Conservation (phyloP, 2,329 filamentous ascomycete genomes). For the Elsinoe fawcettii region DNA sequence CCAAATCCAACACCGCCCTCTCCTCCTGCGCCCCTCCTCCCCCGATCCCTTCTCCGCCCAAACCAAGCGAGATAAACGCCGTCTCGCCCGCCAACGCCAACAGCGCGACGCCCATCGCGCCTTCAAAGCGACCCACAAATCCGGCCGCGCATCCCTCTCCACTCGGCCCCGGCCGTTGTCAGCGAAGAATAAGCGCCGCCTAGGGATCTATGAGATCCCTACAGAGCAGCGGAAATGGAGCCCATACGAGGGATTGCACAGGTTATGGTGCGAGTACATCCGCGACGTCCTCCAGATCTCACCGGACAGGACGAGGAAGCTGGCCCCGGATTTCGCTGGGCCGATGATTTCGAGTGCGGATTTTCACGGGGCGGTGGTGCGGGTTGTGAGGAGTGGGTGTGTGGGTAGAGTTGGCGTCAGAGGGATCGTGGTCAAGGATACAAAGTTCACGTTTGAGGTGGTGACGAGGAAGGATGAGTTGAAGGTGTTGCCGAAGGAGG, state of each 20-base stretch:
- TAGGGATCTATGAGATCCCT: constrained; percentile 68
- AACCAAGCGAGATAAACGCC: constrained; percentile 46
- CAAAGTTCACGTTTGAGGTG: constrained; percentile 77
- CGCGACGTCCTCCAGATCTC: constrained; percentile 63
- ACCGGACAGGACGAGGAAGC: constrained; percentile 33
- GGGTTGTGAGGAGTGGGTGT: constrained; percentile 76
- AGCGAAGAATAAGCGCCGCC: constrained; percentile 64
- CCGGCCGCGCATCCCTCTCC: constrained; percentile 25
- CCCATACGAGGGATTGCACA: constrained; percentile 69
- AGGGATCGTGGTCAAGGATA: constrained; percentile 85
- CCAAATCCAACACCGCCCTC: constrained; percentile 72
- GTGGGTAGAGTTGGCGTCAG: constrained; percentile 71
- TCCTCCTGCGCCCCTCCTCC: constrained; percentile 69
- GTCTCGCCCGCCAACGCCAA: constrained; percentile 25
- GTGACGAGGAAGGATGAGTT: constrained; percentile 47
- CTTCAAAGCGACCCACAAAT: constrained; percentile 24
- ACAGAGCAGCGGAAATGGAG: constrained; percentile 61
- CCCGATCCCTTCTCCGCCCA: constrained; percentile 44
- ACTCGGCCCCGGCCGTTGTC: constrained; percentile 63
- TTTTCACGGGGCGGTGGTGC: constrained; percentile 76
- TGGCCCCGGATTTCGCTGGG: constrained; percentile 54
- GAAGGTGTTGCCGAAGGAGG: constrained; percentile 73
- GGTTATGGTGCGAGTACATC: constrained; percentile 78
- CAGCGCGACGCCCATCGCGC: not conserved
- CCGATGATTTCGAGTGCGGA: constrained; percentile 76